Percentiles rank a stretch among this genome's conserved stretches.
phyloP scores from a whole-genome alignment of 2,329 filamentous ascomycete species.

The Dendrostoma leiphaemia region DNA sequence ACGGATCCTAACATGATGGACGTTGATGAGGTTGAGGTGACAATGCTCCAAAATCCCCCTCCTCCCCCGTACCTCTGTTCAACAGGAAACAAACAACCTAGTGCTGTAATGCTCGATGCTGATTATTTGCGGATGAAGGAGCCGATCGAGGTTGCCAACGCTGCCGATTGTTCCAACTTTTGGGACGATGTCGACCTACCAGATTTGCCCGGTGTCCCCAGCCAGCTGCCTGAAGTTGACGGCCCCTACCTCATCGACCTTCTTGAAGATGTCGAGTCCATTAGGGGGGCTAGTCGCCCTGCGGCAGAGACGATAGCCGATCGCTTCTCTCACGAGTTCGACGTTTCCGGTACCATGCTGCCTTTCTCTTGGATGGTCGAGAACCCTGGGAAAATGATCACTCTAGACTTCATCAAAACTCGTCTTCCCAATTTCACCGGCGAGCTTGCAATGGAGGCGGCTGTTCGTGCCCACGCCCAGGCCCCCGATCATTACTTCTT shows the following conservation, averaged over 20 bases:
- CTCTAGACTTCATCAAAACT: too few species aligned
- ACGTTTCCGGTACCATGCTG: not conserved
- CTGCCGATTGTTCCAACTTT: not conserved
- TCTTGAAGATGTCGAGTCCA: not conserved
- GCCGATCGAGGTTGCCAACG: too few species aligned
- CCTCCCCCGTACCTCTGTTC: not conserved
- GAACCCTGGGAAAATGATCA: not conserved
- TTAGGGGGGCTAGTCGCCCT: not conserved
- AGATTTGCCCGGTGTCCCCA: not conserved
- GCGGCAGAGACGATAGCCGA: not conserved
- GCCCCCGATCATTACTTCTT: not conserved
- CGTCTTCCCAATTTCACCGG: not conserved
- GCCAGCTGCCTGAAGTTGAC: not conserved
- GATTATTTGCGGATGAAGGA: not conserved
- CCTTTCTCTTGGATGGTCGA: constrained; percentile 10
- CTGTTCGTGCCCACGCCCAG: not conserved
- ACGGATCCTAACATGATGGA: not conserved
- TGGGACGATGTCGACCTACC: not conserved
- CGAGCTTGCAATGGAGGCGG: constrained; percentile 1
- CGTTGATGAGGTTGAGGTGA: not conserved
- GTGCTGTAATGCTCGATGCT: too few species aligned
- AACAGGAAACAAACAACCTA: too few species aligned
- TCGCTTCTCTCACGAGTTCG: not conserved
- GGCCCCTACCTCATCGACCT: not conserved
- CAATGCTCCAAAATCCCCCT: not conserved